These are phyloP conservation scores for Ichthyophthirius multifiliis DNA, from an alignment of 169 alveolate genomes.

Conservation along the genomic window DNA sequence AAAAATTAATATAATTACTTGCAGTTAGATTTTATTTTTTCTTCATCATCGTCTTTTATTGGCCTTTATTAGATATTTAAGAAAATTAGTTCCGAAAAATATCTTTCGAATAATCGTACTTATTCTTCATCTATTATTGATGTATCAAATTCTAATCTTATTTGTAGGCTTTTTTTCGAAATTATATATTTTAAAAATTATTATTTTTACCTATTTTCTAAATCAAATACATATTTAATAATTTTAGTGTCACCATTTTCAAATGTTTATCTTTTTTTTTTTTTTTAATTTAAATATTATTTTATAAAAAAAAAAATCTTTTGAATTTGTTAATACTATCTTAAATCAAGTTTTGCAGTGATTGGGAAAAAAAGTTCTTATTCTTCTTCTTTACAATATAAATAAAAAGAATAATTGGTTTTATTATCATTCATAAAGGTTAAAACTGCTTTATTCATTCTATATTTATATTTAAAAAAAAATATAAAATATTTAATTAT, in stretches of 20 bases:
- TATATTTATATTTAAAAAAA: background rate
- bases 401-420: background rate
- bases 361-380: background rate
- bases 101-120: background rate
- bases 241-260: background rate
- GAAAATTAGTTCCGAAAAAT: background rate
- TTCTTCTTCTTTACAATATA: background rate
- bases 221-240: background rate
- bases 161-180: background rate
- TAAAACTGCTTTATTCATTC: background rate
- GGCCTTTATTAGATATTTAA: too few species aligned
- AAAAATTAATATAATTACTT: too few species aligned
- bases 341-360: background rate
- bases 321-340: background rate
- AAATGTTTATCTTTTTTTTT: background rate
- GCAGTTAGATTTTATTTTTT: too few species aligned
- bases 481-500: background rate
- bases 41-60: too few species aligned
- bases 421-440: background rate
- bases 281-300: background rate
- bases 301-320: background rate
- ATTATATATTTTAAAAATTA: background rate
- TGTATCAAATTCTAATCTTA: background rate
- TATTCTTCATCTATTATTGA: background rate
- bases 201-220: background rate